Evolutionary conservation across 2,329 filamentous ascomycete genomes (phyloP).

Genomic region (Leptoxyphium fumago): DNA sequence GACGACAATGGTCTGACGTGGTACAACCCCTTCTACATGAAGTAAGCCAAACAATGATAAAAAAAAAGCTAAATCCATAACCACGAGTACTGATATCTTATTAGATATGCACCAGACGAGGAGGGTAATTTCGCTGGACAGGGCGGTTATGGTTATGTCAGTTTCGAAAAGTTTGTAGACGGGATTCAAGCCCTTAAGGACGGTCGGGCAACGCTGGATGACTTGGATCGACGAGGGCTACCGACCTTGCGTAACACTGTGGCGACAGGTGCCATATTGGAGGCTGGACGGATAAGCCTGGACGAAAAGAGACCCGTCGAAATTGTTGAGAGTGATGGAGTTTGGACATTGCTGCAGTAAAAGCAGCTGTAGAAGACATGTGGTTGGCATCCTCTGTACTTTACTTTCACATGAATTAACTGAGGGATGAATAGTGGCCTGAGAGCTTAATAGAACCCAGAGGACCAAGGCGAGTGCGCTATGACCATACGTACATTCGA

Average conservation of each 20-base stretch:
- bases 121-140: slow-evolving; percentile 89
- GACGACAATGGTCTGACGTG: slow-evolving; percentile 59
- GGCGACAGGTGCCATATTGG: slow-evolving; percentile 78
- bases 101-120: slow-evolving; percentile 76
- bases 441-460: too few species aligned
- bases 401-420: too few species aligned
- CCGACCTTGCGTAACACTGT: slow-evolving; percentile 82
- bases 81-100: slow-evolving; percentile 54
- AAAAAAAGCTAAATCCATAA: neutral
- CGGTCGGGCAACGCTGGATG: slow-evolving; percentile 53
- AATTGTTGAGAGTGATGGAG: slow-evolving; percentile 51
- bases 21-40: slow-evolving; percentile 54
- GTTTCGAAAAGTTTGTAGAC: slow-evolving; percentile 92
- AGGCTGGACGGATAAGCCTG: slow-evolving; percentile 71
- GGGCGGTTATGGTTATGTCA: slow-evolving; percentile 83
- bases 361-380: neutral
- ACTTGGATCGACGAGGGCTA: slow-evolving; percentile 65
- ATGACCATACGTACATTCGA: too few species aligned
- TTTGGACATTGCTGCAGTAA: slow-evolving; percentile 51
- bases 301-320: slow-evolving; percentile 68
- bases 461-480: too few species aligned
- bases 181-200: slow-evolving; percentile 67
- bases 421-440: too few species aligned
- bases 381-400: too few species aligned
- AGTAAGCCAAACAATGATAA: slow-evolving; percentile 13